Base-by-base conservation (phyloP, 306 rosid genomes). In the Citrullus colocynthis region DNA sequence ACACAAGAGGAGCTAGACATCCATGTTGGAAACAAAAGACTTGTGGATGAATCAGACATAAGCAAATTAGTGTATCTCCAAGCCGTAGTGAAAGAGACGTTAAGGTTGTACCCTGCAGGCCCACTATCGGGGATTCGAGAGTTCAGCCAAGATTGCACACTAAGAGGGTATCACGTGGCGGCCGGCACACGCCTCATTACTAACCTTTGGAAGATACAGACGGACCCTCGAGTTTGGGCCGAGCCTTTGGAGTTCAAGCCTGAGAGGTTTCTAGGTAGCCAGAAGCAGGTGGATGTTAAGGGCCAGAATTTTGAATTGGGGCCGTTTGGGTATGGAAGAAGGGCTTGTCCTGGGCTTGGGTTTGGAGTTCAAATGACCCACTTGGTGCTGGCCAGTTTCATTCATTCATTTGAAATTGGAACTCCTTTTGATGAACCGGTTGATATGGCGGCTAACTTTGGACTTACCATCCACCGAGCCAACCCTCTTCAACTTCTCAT, bases 281-380 rank as follows among this genome's bases (percentile, higher is more conserved):
- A 91, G 21, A 89, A 82, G 39, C 78, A 56, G 17, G 52, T 86
- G 13, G 89, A 91, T 71, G 85, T 86, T 0, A 85, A 61, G 57
- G 93, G 93, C 18, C 76, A 80, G 10, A 78, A 82, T 64, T 88
- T 80, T 37, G 88, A 85, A 80, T 75, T 87, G 0, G 75, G 86
- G 17, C 96, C 93, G 0, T 87, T 91, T 70, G 91, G 91, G 0
- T 39, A 81, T 9, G 96, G 96, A 9, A 82, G 96, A 83, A 87
- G 96, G 77, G 9, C 70, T 0, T 89, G 93, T 34, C 91, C 93
- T 16, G 92, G 89, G 8, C 63, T 83, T 0, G 44, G 65, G 5
- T 78, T 83, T 42, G 87, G 79, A 2, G 80, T 91, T 60, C 89
- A 86, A 56, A 76, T 87, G 86, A 76, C 81, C 18, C 59, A 65